phyloP scores from a whole-genome alignment of 2,329 filamentous ascomycete species.

The Plenodomus biglobosus region DNA sequence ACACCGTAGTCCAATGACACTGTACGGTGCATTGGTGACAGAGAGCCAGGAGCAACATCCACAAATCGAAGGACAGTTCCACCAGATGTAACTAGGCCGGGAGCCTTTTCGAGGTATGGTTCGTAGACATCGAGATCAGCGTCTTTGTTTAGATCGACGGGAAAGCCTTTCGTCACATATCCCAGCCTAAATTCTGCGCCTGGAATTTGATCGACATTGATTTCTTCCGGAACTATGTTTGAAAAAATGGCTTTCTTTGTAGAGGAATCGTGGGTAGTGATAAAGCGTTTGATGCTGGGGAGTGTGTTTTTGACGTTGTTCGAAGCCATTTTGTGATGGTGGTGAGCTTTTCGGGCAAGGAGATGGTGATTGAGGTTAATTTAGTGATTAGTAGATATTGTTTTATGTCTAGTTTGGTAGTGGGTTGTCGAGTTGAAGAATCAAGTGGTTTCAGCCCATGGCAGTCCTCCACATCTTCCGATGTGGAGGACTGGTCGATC shows the following conservation, averaged over 20 bases:
- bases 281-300: constrained; percentile 36
- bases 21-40: constrained; percentile 45
- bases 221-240: constrained; percentile 25
- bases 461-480: constrained; percentile 1
- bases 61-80: constrained; percentile 50
- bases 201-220: constrained; percentile 22
- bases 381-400: background rate
- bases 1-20: constrained; percentile 45
- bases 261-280: constrained; percentile 40
- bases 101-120: constrained; percentile 47
- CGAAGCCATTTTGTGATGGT: constrained; percentile 14
- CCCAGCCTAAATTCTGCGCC: constrained; percentile 48
- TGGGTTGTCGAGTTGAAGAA: background rate
- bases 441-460: background rate
- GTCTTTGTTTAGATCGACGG: constrained; percentile 49
- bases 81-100: constrained; percentile 51
- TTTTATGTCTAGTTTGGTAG: too few relatives aligned
- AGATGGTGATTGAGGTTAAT: background rate
- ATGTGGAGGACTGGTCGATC: constrained; percentile 8
- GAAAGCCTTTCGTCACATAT: constrained; percentile 53
- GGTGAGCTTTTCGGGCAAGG: background rate
- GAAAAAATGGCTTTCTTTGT: constrained; percentile 42
- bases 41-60: constrained; percentile 33
- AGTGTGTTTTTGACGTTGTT: constrained; percentile 23
- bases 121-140: constrained; percentile 52